Evolutionary conservation across 2,329 filamentous ascomycete species (phyloP).

Genomic region (Pseudomassariella vexata): DNA sequence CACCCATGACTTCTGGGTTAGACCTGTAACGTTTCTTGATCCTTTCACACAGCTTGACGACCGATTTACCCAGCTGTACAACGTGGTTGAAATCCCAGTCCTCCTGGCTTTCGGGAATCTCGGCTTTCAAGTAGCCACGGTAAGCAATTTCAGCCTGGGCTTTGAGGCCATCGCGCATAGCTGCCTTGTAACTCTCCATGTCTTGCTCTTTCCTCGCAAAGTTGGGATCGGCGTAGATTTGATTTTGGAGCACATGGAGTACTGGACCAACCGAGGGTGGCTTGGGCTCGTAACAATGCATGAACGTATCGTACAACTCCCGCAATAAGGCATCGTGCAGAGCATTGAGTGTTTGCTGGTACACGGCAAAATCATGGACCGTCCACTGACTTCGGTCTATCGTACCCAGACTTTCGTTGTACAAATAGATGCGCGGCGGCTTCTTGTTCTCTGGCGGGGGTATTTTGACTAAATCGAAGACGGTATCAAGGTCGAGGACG

Average conservation of each 20-base stretch:
- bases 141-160: slow-evolving; percentile 77
- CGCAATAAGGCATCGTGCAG: slow-evolving; percentile 79
- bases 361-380: slow-evolving; percentile 60
- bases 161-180: slow-evolving; percentile 66
- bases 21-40: slow-evolving; percentile 90
- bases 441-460: slow-evolving; percentile 62
- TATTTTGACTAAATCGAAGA: slow-evolving; percentile 77
- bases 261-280: slow-evolving; percentile 73
- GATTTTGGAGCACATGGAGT: slow-evolving; percentile 73
- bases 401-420: slow-evolving; percentile 43
- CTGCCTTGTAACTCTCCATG: slow-evolving; percentile 63
- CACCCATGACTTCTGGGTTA: slow-evolving; percentile 80
- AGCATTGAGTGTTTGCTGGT: slow-evolving; percentile 67
- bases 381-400: slow-evolving; percentile 62
- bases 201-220: slow-evolving; percentile 70
- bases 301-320: slow-evolving; percentile 82
- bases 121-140: slow-evolving; percentile 67
- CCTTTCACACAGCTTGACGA: slow-evolving; percentile 78
- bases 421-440: slow-evolving; percentile 48
- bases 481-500: slow-evolving; percentile 74
- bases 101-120: slow-evolving; percentile 73
- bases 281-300: slow-evolving; percentile 85
- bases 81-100: slow-evolving; percentile 90
- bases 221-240: slow-evolving; percentile 71
- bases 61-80: slow-evolving; percentile 78